Evolutionary conservation across 352 stramenopile genomes (phyloP), one percentile per base, ranked within the genome.

Genomic region (Pythium scleroteichum): DNA sequence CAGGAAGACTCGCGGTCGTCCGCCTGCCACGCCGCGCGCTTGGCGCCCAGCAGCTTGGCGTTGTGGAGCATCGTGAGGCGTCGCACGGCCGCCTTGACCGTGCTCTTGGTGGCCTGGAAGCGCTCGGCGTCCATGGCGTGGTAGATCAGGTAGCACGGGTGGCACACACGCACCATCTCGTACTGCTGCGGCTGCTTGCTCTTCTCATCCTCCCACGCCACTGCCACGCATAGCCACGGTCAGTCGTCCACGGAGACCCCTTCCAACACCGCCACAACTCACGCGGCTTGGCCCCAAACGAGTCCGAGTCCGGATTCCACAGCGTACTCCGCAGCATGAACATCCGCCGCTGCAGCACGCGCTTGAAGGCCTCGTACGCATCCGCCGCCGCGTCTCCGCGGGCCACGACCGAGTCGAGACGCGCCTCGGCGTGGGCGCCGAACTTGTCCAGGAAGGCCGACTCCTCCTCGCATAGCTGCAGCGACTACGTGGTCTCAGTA

Each of bases 271-370:
- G 29, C 29, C 5, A 20, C n/a, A n/a, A 71, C 71, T 49, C 59
- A 87, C 78, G 44, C 4, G 69, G 56, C 58, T 84, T 84, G 45
- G 75, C 65, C 46, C 80, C 66, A 46, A 87, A 89, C 4, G 72
- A 65, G 35, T 86, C 72, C 12, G 78, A 87, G 20, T 86, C 69
- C 17, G 79, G 79, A 39, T 89, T 87, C 80, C 80, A 90, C 45
- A 88, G 47, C 35, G 80, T 88, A 50, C 79, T 85, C 29, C 78
- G 75, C 50, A 90, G 75, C 75, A 87, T 87, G 64, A 85, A 87
- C 47, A 87, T 79, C 29, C 80, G 69, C 29, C 76, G 66, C 53
- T 90, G 76, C 16, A 90, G 72, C 27, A 90, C 61, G 22, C 76
- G 79, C 23, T 72, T 67, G 52, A 75, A 73, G 29, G 54, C 58